Evolutionary conservation across 2,329 filamentous ascomycete genomes (phyloP).

Genomic region (Ophiocordyceps sinensis): DNA sequence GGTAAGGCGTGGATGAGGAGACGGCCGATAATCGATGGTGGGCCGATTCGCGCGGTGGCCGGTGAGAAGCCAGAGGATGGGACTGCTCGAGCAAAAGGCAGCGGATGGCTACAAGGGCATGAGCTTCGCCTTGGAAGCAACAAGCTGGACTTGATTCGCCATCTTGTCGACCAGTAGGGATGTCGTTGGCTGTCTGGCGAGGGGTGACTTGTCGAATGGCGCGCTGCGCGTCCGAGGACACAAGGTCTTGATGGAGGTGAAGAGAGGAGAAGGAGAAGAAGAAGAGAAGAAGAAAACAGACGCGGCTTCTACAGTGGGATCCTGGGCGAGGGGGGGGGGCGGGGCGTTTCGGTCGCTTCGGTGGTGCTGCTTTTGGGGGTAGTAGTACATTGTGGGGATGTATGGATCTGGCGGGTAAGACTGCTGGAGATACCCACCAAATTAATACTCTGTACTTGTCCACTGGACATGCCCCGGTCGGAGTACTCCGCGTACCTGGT

Average conservation of each 20-base stretch:
- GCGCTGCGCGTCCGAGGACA: not conserved
- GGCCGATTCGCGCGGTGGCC: not conserved
- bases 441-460: too few relatives aligned
- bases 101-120: not conserved
- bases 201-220: not conserved
- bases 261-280: not conserved
- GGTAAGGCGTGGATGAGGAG: too few relatives aligned
- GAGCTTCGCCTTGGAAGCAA: constrained; percentile 1
- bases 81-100: not conserved
- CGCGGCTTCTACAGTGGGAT: not conserved
- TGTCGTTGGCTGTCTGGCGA: not conserved
- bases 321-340: not conserved
- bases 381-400: too few relatives aligned
- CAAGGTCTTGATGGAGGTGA: not conserved
- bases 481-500: too few relatives aligned
- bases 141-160: constrained; percentile 3
- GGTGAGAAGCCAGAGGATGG: not conserved
- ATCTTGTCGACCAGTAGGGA: constrained; percentile 1
- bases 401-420: not conserved
- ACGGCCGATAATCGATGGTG: not conserved
- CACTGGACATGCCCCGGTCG: too few relatives aligned
- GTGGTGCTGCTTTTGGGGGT: too few relatives aligned
- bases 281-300: not conserved
- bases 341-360: not conserved
- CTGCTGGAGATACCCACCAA: too few relatives aligned